These are phyloP conservation scores for Pseudozyma pruni DNA, from an alignment of 1,284 basidiomycete genomes.

Conservation along the genomic window DNA sequence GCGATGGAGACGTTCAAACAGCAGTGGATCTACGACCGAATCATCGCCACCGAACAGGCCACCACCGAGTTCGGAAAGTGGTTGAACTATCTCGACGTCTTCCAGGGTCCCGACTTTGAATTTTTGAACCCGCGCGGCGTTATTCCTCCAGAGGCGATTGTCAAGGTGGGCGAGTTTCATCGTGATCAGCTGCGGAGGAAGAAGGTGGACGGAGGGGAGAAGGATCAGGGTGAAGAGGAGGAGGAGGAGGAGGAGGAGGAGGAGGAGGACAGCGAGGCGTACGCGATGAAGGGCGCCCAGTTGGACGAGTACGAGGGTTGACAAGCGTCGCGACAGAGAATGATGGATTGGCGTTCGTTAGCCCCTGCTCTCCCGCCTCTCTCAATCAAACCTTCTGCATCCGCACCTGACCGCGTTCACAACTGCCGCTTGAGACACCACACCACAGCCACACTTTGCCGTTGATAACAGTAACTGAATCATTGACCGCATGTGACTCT, in stretches of 20 bases:
- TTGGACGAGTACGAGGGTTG: conserved; percentile 69
- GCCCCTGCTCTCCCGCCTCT: no score
- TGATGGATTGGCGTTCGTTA: no score
- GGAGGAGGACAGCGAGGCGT: conserved; percentile 69
- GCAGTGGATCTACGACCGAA: conserved; percentile 63
- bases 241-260: conserved; percentile 60
- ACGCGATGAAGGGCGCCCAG: conserved; percentile 74
- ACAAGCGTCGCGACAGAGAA: no score
- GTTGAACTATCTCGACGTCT: conserved; percentile 66
- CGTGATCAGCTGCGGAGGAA: conserved; percentile 77
- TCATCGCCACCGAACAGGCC: conserved; percentile 77
- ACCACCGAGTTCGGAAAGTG: conserved; percentile 73
- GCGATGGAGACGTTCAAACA: conserved; percentile 64
- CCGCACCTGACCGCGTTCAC: no score
- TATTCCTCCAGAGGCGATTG: conserved; percentile 65
- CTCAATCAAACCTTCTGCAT: no score
- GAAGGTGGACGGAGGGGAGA: background rate
- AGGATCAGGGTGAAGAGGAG: conserved; percentile 55
- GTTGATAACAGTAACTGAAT: no score
- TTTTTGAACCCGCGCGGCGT: conserved; percentile 68
- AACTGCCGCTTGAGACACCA: no score
- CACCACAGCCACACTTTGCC: no score
- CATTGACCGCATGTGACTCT: no score
- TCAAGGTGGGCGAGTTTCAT: conserved; percentile 72
- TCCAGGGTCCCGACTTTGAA: conserved; percentile 62